Percentiles rank a stretch among this genome's conserved stretches.
Evolutionary conservation across 495 filamentous ascomycete genomes (phyloP).

Genomic region (Penicillium malachiteum): DNA sequence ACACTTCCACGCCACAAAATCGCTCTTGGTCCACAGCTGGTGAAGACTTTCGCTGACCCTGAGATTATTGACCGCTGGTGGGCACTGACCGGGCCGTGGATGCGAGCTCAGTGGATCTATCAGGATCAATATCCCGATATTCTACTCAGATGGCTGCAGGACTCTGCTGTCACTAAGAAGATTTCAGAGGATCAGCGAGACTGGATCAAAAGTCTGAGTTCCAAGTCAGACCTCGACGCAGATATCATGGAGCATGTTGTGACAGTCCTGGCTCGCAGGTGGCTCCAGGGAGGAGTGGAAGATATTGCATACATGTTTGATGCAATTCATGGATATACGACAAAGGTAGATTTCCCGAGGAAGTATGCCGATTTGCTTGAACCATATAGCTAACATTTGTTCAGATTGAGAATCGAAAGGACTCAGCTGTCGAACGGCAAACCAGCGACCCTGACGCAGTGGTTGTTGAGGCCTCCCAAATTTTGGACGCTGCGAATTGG

Average conservation of each 20-base stretch:
- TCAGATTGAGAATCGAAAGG: background rate
- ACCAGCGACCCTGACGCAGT: background rate
- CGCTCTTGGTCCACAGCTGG: conserved; percentile 13
- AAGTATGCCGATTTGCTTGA: background rate
- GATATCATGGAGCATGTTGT: conserved; percentile 21
- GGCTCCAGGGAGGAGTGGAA: conserved; percentile 7
- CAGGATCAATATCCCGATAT: conserved; percentile 6
- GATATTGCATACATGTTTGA: conserved; percentile 1
- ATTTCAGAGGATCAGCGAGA: conserved; percentile 7
- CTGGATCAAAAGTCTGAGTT: conserved; percentile 21
- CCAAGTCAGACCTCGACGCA: conserved; percentile 21
- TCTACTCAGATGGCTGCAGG: conserved; percentile 18
- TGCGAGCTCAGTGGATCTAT: conserved; percentile 10
- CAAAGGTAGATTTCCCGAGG: conserved; percentile 11
- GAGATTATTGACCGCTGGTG: conserved; percentile 14
- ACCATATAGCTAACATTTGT: background rate
- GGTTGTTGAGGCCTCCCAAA: background rate
- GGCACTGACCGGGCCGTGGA: background rate
- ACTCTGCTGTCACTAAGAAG: conserved; percentile 21
- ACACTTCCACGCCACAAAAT: conserved; percentile 11
- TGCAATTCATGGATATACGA: conserved; percentile 12
- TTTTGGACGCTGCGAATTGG: background rate
- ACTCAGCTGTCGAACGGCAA: background rate
- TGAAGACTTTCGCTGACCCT: conserved; percentile 11
- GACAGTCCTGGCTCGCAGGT: conserved; percentile 6